A percentile compares a stretch with the other conserved stretches of the same genome.
phyloP scores from a whole-genome alignment of 1,284 basidiomycete species.

The Amylostereum areolatum region DNA sequence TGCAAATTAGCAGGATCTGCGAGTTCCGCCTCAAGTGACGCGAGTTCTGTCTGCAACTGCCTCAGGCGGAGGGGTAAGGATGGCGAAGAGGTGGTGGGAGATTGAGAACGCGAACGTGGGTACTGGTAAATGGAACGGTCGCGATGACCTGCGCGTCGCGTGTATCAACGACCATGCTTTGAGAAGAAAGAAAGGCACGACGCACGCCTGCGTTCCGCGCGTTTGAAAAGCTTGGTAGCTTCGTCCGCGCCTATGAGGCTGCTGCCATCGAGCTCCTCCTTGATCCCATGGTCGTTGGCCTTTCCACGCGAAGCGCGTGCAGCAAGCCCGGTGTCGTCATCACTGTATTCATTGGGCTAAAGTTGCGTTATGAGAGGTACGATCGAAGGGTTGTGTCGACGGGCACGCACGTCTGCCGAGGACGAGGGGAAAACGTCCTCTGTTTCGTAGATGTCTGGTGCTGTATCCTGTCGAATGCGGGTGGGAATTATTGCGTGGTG shows the following conservation, averaged over 20 bases:
- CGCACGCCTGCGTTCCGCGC: constrained; percentile 56
- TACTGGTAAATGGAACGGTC: constrained; percentile 56
- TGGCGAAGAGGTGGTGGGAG: constrained; percentile 28
- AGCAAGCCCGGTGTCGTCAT: constrained; percentile 49
- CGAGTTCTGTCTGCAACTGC: constrained; percentile 56
- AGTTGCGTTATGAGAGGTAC: not conserved
- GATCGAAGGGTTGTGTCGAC: not conserved
- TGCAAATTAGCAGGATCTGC: constrained; percentile 62
- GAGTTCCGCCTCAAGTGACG: constrained; percentile 61
- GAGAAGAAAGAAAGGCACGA: constrained; percentile 7
- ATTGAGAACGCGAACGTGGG: constrained; percentile 56
- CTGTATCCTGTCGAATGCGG: constrained; percentile 61
- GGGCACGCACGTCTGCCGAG: constrained; percentile 36
- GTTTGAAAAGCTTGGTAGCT: constrained; percentile 60
- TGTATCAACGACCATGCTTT: not conserved
- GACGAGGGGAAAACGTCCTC: constrained; percentile 64
- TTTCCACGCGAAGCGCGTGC: constrained; percentile 29
- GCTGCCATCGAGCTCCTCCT: constrained; percentile 47
- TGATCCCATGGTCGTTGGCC: constrained; percentile 26
- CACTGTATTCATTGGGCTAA: constrained; percentile 57
- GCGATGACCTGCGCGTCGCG: constrained; percentile 30
- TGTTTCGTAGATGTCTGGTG: constrained; percentile 90
- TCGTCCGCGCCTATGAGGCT: constrained; percentile 49
- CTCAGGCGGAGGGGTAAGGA: constrained; percentile 57
- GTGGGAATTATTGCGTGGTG: constrained; percentile 4